Evolutionary conservation across 495 filamentous ascomycete genomes (phyloP).

Genomic region (Staphylotrichum tortipilum): DNA sequence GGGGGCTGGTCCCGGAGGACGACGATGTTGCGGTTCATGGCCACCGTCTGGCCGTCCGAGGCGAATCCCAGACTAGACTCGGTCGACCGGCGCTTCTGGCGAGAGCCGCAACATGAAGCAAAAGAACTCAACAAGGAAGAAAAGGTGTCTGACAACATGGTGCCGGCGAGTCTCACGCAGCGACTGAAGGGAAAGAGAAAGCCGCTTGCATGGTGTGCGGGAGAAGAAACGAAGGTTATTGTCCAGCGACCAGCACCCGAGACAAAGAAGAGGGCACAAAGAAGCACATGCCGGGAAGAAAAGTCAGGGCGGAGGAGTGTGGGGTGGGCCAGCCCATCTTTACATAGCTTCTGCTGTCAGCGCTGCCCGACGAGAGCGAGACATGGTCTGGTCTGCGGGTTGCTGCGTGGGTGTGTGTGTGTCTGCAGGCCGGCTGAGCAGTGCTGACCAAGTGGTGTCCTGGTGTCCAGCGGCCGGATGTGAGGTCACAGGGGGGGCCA

Average conservation of each 20-base stretch:
- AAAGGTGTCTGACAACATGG: slow-evolving; percentile 32
- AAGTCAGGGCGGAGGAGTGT: slow-evolving; percentile 1
- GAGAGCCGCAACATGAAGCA: slow-evolving; percentile 33
- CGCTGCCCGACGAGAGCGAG: slow-evolving; percentile 2
- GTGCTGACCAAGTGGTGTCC: slow-evolving; percentile 16
- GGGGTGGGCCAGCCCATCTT: slow-evolving; percentile 13
- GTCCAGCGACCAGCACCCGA: slow-evolving; percentile 23
- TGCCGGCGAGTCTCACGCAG: slow-evolving; percentile 33
- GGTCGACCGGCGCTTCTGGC: slow-evolving; percentile 29
- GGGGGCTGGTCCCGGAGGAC: slow-evolving; percentile 34
- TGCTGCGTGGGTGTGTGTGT: no score
- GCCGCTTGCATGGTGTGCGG: slow-evolving; percentile 9
- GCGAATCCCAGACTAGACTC: slow-evolving; percentile 10
- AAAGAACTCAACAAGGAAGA: slow-evolving; percentile 35
- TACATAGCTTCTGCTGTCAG: slow-evolving; percentile 8
- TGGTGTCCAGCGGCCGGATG: slow-evolving; percentile 21
- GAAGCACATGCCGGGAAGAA: slow-evolving; percentile 5
- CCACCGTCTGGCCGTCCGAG: no score
- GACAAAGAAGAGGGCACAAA: slow-evolving; percentile 9
- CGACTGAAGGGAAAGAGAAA: slow-evolving; percentile 9
- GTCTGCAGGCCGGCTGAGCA: slow-evolving; percentile 14
- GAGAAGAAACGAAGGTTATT: slow-evolving; percentile 22
- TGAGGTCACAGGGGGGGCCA: slow-evolving; percentile 26
- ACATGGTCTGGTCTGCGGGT: no score
- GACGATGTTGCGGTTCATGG: slow-evolving; percentile 25